Evolutionary conservation across 2,329 filamentous ascomycete species (phyloP).

Genomic region (Sporothrix pseudoabietina): DNA sequence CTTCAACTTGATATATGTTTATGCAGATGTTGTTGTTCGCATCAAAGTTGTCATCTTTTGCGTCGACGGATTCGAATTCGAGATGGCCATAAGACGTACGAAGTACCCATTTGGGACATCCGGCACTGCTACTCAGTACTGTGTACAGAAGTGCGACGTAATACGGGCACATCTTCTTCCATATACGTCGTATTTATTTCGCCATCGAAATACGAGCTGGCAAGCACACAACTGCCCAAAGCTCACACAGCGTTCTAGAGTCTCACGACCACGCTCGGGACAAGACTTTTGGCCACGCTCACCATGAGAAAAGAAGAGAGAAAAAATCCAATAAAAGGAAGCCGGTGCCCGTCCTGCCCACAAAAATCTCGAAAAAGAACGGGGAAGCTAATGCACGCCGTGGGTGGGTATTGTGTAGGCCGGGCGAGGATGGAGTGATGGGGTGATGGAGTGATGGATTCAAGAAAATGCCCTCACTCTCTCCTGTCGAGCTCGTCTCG

Average conservation of each 20-base stretch:
- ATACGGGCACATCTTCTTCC: neutral
- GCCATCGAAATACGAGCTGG: neutral
- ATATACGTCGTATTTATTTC: neutral
- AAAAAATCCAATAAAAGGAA: neutral
- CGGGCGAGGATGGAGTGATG: neutral
- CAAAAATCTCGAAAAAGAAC: neutral
- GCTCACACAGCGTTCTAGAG: neutral
- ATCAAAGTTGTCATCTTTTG: neutral
- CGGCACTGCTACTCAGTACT: neutral
- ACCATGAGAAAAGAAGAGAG: neutral
- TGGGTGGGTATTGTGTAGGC: neutral
- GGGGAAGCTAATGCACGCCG: constrained; percentile 15
- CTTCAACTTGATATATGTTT: neutral
- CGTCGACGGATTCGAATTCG: neutral
- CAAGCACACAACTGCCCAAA: neutral
- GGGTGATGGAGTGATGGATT: neutral
- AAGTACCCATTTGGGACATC: neutral
- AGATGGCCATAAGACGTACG: neutral
- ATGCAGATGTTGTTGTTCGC: neutral
- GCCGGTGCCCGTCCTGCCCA: neutral
- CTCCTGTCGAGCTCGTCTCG: neutral
- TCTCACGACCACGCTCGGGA: neutral
- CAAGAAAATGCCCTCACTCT: neutral
- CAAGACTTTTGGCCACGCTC: neutral
- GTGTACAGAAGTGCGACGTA: neutral